Base-by-base conservation (phyloP, 2,329 filamentous ascomycete genomes). In the Berkeleyomyces basicola region DNA sequence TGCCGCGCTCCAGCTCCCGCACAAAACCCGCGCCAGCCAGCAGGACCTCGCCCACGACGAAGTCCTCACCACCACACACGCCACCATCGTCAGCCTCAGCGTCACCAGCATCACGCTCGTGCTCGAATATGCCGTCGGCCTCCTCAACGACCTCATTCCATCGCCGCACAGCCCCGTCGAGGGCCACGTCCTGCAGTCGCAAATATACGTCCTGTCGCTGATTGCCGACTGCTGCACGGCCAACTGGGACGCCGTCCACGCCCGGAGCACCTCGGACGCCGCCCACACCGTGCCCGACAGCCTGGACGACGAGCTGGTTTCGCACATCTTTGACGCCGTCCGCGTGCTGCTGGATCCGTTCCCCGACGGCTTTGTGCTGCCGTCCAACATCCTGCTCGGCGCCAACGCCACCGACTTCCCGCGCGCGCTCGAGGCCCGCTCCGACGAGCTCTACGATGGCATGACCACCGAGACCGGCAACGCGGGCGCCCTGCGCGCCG, bases 181-280 rank as follows among this genome's bases (percentile, higher is more conserved):
- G 55, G 72, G 74, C 31, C 82, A 85, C 68, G 76, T 87, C 60
- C 73, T 86, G 40, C 76, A 82, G 57, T 86, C 84, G 16, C 83
- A 87, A 70, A 74, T 83, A 58, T 86, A 84, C 67, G 74, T 86
- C n/a, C 71, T 86, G 59, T 77, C 80, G 58, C 74, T 87, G 49
- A 76, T 83, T 43, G 81, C 83, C 69, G 83, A 86, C 68, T 87
- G 84, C 69, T 86, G 82, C 67, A 77, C 78, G 59, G 78, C 79
- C 61, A 78, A 84, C 69, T 86, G 83, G 82, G 72, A 77, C 37
- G 72, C 74, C 46, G 69, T 78, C 51, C 72, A 75, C 63, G 68
- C 64, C 40, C 66, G 68, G 3, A 63, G 63, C 36, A 59, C 64
- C 7, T 61, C 63, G 37, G 65, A 57, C 39, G 33, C 40, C 57